Evolutionary conservation across 352 stramenopile genomes (phyloP).

Genomic region (Globisporangium sylvaticum): DNA sequence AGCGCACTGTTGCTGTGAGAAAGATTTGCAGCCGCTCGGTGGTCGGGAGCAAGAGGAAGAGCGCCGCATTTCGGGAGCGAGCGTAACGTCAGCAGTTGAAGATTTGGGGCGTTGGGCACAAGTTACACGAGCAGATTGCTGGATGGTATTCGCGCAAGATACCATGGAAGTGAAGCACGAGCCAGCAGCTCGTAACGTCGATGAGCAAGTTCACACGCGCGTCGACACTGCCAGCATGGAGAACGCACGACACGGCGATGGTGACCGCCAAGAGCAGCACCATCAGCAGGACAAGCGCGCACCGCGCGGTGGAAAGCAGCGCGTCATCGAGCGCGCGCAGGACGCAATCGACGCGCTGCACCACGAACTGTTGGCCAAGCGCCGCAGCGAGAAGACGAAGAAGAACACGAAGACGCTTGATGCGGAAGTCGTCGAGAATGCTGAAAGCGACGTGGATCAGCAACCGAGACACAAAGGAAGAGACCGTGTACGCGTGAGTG

Average conservation of each 20-base stretch:
- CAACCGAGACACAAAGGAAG: background rate
- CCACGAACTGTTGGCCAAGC: constrained; percentile 6
- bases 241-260: background rate
- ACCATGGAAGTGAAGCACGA: background rate
- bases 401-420: background rate
- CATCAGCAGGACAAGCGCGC: background rate
- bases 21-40: constrained; percentile 3
- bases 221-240: background rate
- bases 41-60: background rate
- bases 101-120: constrained; percentile 16
- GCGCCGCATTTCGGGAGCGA: background rate
- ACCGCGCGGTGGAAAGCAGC: background rate
- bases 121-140: constrained; percentile 9
- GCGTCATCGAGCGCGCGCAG: constrained; percentile 14
- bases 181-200: background rate
- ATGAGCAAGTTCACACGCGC: background rate
- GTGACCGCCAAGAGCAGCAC: background rate
- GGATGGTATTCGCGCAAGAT: background rate
- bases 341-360: constrained; percentile 11
- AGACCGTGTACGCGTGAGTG: background rate
- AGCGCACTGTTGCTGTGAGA: background rate
- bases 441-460: background rate
- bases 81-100: constrained; percentile 16
- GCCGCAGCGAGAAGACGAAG: background rate
- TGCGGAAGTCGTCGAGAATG: background rate